Evolutionary conservation across 2,329 filamentous ascomycete species (phyloP), one percentile per base, ranked within the genome.

Genomic region (Fusarium scirpi): DNA sequence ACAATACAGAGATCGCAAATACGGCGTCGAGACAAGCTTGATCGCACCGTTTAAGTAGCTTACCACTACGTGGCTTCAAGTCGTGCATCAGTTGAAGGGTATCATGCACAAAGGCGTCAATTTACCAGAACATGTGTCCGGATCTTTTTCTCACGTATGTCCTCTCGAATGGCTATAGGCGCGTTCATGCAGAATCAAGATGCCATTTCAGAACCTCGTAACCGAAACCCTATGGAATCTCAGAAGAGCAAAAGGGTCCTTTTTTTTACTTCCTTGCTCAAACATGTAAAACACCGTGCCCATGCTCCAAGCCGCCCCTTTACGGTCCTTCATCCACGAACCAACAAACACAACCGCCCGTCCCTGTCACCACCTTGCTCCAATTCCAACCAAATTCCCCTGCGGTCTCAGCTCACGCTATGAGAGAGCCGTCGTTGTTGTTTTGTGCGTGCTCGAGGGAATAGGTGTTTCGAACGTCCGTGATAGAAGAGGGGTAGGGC

Each of bases 261-360:
- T 62, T 71, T 72, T 74, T 69, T 66, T 55, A 66, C 63, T 66
- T 71, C 74, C 75, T 77, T 77, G 76, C 76, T 76, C 68, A 76
- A 76, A 77, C 75, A 77, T 76, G 76, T 76, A 77, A 77, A 79
- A 79, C 76, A 79, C 77, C 77, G 66, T 73, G 59, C 76, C 77
- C 76, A 78, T 79, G 78, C 78, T 78, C 76, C 78, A 74, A 66
- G 71, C 76, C 75, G 52, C 66, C 68, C 69, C 64, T 51, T 63
- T 56, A 66, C 47, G 46, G 65, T 48, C 61, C 67, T 67, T 71
- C 66, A 60, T 61, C 70, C 60, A 59, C 66, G 61, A 69, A 72
- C 52, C 67, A 58, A 68, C 55, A 71, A 62, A 63, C 54, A 69
- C 64, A 60, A 59, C 64, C 69, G 56, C 68, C 63, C 62, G 24